Evolutionary conservation across 2,329 filamentous ascomycete species (phyloP), one percentile per base, ranked within the genome.

Genomic region (Aspergillus hiratsukae): DNA sequence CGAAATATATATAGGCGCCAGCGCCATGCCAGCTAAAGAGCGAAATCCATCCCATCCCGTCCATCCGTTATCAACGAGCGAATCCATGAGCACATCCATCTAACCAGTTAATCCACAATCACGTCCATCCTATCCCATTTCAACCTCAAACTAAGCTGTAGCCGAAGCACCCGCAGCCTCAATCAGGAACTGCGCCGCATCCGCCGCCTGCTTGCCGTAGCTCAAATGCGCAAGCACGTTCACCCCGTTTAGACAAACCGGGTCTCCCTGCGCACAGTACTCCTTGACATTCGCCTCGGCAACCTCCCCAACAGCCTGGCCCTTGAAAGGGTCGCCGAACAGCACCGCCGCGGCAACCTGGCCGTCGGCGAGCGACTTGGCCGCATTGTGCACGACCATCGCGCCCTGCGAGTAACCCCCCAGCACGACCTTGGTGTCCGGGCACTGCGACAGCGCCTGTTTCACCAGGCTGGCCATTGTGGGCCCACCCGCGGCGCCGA

Each of bases 241-340:
- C 23, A 75, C 63, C 0, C 77, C 77, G 35, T 80, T 78, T 3
- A 66, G 53, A 57, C 82, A 84, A 5, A 84, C 81, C 9, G 77
- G 69, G 60, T 84, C 82, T 0, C 78, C 81, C 3, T 60, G 48
- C 29, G 79, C 75, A 57, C 82, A 84, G 40, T 79, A 76, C 21
- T 80, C 78, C 62, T 79, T 74, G 3, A 75, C 72, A 61, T 81
- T 76, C 1, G 68, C 69, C 28, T 66, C 63, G 5, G 70, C 60
- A n/a, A 79, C 70, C 59, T 76, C 72, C 31, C 70, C 67, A 9
- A 74, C 71, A 49, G 75, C 67, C 57, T 73, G 58, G 21, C 54
- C 56, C 55, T 74, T 75, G 61, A 79, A 73, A 2, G 79, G 80
- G 56, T 81, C 77, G 25, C 70, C 80, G 56, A 78, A 79, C 11